Base-by-base conservation (phyloP, 768 basidiomycete species). In the Hemileccinum impolitum region DNA sequence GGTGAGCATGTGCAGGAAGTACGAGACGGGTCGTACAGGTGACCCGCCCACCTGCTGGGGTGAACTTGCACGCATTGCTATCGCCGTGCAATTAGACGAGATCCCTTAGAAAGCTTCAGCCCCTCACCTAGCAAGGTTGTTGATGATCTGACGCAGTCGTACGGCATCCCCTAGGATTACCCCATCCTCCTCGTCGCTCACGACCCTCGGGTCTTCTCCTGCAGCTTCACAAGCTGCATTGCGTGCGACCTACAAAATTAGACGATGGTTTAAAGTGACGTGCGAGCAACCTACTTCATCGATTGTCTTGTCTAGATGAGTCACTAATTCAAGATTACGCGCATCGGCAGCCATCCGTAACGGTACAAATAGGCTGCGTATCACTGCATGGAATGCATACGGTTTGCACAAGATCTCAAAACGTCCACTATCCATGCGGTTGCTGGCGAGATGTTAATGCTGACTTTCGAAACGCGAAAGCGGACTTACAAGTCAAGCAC, bases 131-230 rank as follows among this genome's bases (percentile, higher is more conserved):
- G 89, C 84, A 39, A 94, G 80, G 64, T 94, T 93, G 41, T 86
- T 91, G 64, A 86, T 77, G 45, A 90, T 82, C 67, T 91, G 89
- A 57, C 89, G 76, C 43, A 92, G 63, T 13, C 91, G 79, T 39
- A 85, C 84, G 59, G 92, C 90, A 62, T 94, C 90, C 21, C 91
- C 90, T 13, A 87, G 80, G 34, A 94, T 90, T 42, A 86, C 71
- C 0, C 85, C 87, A 48, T 83, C 77, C 15, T 76, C 75, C 18
- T 72, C 74, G 12, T 46, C 48, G 4, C 12, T 35, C 15, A 51
- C 23, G 23, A 25, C 8, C 23, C 38, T 39, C 15, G 68, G 56
- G 28, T 55, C 65, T 53, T 82, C 75, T 21, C 84, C 84, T 60
- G 76, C 70, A 11, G 83, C 84, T 56, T 80, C 74, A 59, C 80